Evolutionary conservation across 768 basidiomycete species (phyloP).

Genomic region (Mycena kentingensis): DNA sequence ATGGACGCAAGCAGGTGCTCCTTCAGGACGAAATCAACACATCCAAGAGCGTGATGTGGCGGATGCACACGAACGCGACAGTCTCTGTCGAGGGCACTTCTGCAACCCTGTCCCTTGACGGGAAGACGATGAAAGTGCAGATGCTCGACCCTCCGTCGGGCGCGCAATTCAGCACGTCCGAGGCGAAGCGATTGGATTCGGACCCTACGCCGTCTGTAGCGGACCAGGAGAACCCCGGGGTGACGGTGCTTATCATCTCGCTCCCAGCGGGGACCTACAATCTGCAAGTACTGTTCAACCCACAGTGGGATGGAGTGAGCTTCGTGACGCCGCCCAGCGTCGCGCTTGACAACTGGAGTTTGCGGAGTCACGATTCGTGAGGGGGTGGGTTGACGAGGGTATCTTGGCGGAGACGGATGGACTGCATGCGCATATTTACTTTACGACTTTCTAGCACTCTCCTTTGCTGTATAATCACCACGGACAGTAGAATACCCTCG

Average conservation of each 20-base stretch:
- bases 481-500: no score
- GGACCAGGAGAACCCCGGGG: slow-evolving; percentile 78
- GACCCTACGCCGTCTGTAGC: slow-evolving; percentile 63
- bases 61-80: slow-evolving; percentile 96
- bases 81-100: slow-evolving; percentile 53
- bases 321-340: slow-evolving; percentile 77
- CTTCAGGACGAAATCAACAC: slow-evolving; percentile 89
- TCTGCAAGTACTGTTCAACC: slow-evolving; percentile 87
- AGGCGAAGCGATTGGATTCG: slow-evolving; percentile 55
- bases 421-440: no score
- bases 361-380: slow-evolving; percentile 70
- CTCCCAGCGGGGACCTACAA: slow-evolving; percentile 72
- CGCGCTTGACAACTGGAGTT: slow-evolving; percentile 69
- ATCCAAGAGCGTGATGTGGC: slow-evolving; percentile 73
- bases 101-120: slow-evolving; percentile 76
- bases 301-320: slow-evolving; percentile 76
- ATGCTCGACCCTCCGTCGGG: slow-evolving; percentile 70
- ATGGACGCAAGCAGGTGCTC: slow-evolving; percentile 83
- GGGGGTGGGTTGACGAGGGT: background rate
- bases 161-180: slow-evolving; percentile 58
- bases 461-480: no score
- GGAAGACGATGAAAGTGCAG: slow-evolving; percentile 62
- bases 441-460: no score
- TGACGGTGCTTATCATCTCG: slow-evolving; percentile 77
- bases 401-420: background rate